Evolutionary conservation across 2,329 filamentous ascomycete genomes (phyloP).

Genomic region (Arthrobotrys iridis): DNA sequence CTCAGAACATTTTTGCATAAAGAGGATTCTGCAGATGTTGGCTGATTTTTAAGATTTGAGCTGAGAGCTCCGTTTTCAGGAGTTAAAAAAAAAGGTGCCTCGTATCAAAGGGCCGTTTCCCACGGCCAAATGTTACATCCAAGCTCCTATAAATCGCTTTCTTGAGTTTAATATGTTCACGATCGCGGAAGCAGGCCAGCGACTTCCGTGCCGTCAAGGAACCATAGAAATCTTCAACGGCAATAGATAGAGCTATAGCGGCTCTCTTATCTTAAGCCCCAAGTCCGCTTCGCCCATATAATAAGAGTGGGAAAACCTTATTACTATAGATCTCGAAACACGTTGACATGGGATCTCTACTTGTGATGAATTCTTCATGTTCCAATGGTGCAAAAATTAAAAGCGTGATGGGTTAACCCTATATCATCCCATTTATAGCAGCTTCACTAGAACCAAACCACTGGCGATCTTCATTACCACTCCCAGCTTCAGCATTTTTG

Average conservation of each 20-base stretch:
- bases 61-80: slow-evolving; percentile 10
- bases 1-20: slow-evolving; percentile 1
- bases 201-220: slow-evolving; percentile 35
- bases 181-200: slow-evolving; percentile 32
- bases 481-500: slow-evolving; percentile 30
- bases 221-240: slow-evolving; percentile 10
- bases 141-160: neutral
- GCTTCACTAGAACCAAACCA: slow-evolving; percentile 10
- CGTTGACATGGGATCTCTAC: slow-evolving; percentile 8
- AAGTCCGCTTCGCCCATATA: too few species aligned
- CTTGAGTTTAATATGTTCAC: neutral
- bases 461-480: slow-evolving; percentile 43
- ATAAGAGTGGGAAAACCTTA: slow-evolving; percentile 4
- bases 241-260: slow-evolving; percentile 11
- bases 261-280: slow-evolving; percentile 18
- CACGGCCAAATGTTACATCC: neutral
- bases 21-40: neutral
- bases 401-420: slow-evolving; percentile 8
- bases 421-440: slow-evolving; percentile 26
- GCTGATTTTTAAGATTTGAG: neutral
- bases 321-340: slow-evolving; percentile 35
- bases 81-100: slow-evolving; percentile 4
- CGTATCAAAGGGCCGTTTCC: slow-evolving; percentile 4
- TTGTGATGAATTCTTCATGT: slow-evolving; percentile 13
- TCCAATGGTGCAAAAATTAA: slow-evolving; percentile 24